phyloP scores from a whole-genome alignment of 139 green algal genomes.

The Mychonastes homosphaera region DNA sequence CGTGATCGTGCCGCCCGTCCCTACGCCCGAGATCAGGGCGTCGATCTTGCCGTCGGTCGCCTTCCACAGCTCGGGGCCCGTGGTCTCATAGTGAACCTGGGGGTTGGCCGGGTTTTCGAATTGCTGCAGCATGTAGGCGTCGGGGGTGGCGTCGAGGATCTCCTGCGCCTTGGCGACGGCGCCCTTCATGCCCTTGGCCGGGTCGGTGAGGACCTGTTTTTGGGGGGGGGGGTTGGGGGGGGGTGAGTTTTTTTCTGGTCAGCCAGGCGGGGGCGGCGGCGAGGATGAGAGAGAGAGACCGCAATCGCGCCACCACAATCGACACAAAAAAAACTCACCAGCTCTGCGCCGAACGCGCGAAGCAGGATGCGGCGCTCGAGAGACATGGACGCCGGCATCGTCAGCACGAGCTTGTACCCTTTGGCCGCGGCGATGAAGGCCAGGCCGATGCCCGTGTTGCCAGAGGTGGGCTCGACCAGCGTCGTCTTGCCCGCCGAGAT shows the following conservation, averaged over 20 bases:
- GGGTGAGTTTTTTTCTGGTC: too few species aligned
- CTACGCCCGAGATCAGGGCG: slow-evolving; percentile 74
- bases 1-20: slow-evolving; percentile 96
- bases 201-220: slow-evolving; percentile 83
- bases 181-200: slow-evolving; percentile 62
- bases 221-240: too few species aligned
- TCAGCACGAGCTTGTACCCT: slow-evolving; percentile 80
- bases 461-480: slow-evolving; percentile 81
- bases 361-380: slow-evolving; percentile 90
- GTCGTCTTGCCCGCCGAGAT: slow-evolving; percentile 89
- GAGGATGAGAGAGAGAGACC: too few species aligned
- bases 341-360: slow-evolving; percentile 75
- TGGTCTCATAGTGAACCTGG: slow-evolving; percentile 79
- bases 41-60: slow-evolving; percentile 68
- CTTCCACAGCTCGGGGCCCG: slow-evolving; percentile 89
- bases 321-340: too few species aligned
- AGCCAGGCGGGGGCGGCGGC: too few species aligned
- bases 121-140: slow-evolving; percentile 92
- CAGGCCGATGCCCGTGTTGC: slow-evolving; percentile 86
- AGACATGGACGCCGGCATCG: slow-evolving; percentile 96
- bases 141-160: slow-evolving; percentile 57
- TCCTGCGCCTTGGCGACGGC: slow-evolving; percentile 87
- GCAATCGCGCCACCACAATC: too few species aligned
- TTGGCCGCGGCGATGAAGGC: slow-evolving; percentile 88
- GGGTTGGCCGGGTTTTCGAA: slow-evolving; percentile 97